These are phyloP conservation scores for Penicillium verhagenii DNA, from an alignment of 495 filamentous ascomycete species.

Conservation along the genomic window DNA sequence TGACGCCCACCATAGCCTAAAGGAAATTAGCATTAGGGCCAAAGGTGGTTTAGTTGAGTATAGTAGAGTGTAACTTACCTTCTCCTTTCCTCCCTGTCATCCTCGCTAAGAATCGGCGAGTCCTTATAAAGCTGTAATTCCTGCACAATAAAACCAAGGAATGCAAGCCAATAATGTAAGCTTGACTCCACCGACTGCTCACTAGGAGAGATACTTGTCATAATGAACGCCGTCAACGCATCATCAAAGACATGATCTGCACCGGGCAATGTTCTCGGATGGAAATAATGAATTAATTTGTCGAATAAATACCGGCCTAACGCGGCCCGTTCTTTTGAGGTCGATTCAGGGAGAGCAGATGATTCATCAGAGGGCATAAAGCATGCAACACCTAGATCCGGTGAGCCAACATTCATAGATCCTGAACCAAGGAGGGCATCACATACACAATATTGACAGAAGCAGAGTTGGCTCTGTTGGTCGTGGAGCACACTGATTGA, in stretches of 20 bases:
- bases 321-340: slow-evolving; percentile 2
- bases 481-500: slow-evolving; percentile 3
- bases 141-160: slow-evolving; percentile 5
- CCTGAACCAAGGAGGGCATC: background rate
- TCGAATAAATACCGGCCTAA: slow-evolving; percentile 7
- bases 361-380: slow-evolving; percentile 9
- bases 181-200: slow-evolving; percentile 8
- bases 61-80: background rate
- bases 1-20: background rate
- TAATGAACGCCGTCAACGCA: slow-evolving; percentile 5
- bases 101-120: background rate
- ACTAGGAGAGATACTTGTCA: slow-evolving; percentile 6
- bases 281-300: slow-evolving; percentile 1
- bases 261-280: slow-evolving; percentile 1
- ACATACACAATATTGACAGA: slow-evolving; percentile 6
- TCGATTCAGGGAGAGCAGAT: slow-evolving; percentile 3
- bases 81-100: slow-evolving; percentile 6
- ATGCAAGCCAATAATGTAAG: slow-evolving; percentile 7
- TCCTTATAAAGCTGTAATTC: slow-evolving; percentile 7
- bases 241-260: slow-evolving; percentile 3
- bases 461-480: slow-evolving; percentile 8
- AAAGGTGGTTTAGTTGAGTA: no score
- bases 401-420: background rate
- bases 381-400: slow-evolving; percentile 4
- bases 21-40: background rate